Conservation (phyloP, 139 green algal species). For the Desmodesmus armatus region DNA sequence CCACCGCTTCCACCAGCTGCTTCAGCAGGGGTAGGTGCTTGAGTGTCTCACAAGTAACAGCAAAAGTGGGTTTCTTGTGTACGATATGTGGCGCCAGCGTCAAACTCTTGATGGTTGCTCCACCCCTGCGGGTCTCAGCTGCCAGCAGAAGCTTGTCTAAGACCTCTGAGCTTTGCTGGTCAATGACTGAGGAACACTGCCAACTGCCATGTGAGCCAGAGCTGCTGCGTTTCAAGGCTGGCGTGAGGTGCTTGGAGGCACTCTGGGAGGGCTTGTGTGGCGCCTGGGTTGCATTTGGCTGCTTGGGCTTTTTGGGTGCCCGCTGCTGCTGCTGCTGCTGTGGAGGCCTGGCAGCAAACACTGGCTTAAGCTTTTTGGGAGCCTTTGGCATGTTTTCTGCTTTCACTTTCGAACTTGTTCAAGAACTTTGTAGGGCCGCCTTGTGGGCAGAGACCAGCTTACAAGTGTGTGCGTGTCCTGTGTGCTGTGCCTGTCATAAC, state of each 20-base stretch:
- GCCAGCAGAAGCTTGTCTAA: slow-evolving; percentile 21
- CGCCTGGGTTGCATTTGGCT: not conserved
- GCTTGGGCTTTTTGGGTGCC: not conserved
- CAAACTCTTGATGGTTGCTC: slow-evolving; percentile 71
- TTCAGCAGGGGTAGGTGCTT: slow-evolving; percentile 75
- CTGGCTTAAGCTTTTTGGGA: slow-evolving; percentile 16
- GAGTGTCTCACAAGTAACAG: slow-evolving; percentile 89
- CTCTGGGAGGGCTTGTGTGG: too few relatives aligned
- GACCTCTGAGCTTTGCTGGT: slow-evolving; percentile 38
- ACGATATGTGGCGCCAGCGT: slow-evolving; percentile 80
- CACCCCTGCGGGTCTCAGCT: slow-evolving; percentile 27
- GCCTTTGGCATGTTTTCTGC: slow-evolving; percentile 22
- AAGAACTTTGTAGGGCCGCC: too few relatives aligned
- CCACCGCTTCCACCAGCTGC: slow-evolving; percentile 57
- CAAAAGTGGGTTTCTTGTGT: slow-evolving; percentile 91
- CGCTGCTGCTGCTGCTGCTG: not conserved
- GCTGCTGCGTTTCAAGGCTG: not conserved
- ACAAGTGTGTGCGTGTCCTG: too few relatives aligned
- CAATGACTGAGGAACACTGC: slow-evolving; percentile 39
- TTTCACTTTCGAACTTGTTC: too few relatives aligned
- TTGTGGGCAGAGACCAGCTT: too few relatives aligned
- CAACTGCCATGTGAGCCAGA: not conserved
- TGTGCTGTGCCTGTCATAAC: too few relatives aligned
- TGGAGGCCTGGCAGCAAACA: not conserved
- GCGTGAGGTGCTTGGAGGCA: not conserved